Conservation (phyloP, 768 basidiomycete genomes). For the Termitomyces sp. region DNA sequence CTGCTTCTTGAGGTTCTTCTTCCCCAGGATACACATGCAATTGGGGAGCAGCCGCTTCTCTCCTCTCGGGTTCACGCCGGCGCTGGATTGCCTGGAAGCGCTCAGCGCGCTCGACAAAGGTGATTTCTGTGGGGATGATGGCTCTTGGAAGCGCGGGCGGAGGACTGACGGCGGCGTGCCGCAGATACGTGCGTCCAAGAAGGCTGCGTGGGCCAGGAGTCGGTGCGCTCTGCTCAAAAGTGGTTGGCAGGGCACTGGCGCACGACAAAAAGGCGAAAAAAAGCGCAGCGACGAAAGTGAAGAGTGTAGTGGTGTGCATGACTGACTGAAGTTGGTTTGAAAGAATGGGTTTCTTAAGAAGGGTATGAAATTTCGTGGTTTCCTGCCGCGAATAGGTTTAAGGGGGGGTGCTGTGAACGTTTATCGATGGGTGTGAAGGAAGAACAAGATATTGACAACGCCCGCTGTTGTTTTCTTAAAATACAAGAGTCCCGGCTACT, state of each 20-base stretch:
- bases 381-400: slow-evolving; percentile 8
- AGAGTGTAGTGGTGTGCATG: slow-evolving; percentile 24
- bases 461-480: neutral
- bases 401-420: neutral
- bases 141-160: neutral
- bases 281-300: slow-evolving; percentile 25
- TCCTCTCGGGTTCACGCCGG: neutral
- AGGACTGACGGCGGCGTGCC: slow-evolving; percentile 3
- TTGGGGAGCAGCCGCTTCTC: neutral
- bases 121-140: neutral
- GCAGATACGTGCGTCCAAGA: slow-evolving; percentile 18
- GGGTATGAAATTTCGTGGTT: slow-evolving; percentile 4
- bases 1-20: neutral
- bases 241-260: slow-evolving; percentile 30
- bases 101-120: slow-evolving; percentile 1
- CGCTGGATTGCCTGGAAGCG: slow-evolving; percentile 10
- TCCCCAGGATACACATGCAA: neutral
- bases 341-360: neutral
- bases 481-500: neutral
- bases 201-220: slow-evolving; percentile 16
- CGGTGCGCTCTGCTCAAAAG: neutral
- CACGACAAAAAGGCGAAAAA: slow-evolving; percentile 29
- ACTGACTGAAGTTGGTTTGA: slow-evolving; percentile 28
- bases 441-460: neutral
- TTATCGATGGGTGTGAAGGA: neutral